Evolutionary conservation across 2,329 filamentous ascomycete genomes (phyloP).

Genomic region (Cordyceps cicadae): DNA sequence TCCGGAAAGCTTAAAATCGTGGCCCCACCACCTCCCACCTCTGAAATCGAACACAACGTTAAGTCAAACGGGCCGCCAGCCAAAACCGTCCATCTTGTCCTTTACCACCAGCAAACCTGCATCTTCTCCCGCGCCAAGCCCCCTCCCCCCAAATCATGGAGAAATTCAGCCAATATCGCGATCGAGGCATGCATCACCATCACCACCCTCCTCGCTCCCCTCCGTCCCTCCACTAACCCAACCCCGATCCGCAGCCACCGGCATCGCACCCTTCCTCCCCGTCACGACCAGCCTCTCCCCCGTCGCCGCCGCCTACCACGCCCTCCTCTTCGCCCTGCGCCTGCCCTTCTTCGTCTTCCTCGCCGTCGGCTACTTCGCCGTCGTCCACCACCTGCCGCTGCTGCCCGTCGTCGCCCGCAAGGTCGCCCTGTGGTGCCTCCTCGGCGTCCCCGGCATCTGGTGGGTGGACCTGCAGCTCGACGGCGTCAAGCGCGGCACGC

Average conservation of each 20-base stretch:
- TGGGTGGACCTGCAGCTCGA: constrained; percentile 99
- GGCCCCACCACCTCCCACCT: not conserved
- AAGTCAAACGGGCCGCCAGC: not conserved
- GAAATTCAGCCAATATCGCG: constrained; percentile 88
- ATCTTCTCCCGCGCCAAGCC: not conserved
- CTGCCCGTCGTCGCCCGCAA: constrained; percentile 61
- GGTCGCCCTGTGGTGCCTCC: constrained; percentile 75
- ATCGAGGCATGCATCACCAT: constrained; percentile 56
- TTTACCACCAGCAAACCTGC: not conserved
- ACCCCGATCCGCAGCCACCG: constrained; percentile 60
- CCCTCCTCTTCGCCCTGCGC: constrained; percentile 71
- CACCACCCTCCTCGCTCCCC: not conserved
- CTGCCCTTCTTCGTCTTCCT: constrained; percentile 68
- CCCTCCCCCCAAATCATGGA: constrained; percentile 57
- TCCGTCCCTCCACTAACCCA: not conserved
- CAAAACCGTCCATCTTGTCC: not conserved
- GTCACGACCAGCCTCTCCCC: constrained; percentile 57
- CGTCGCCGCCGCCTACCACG: constrained; percentile 55
- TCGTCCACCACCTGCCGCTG: constrained; percentile 73
- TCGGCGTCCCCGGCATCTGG: constrained; percentile 88
- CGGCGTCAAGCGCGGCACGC: constrained; percentile 83
- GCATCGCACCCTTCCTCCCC: constrained; percentile 92
- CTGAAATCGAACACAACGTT: constrained; percentile 1
- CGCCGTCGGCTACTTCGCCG: constrained; percentile 62
- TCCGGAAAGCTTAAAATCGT: not conserved